These are phyloP conservation scores for Cladorrhinum samala DNA, from an alignment of 495 filamentous ascomycete genomes.

Conservation along the genomic window DNA sequence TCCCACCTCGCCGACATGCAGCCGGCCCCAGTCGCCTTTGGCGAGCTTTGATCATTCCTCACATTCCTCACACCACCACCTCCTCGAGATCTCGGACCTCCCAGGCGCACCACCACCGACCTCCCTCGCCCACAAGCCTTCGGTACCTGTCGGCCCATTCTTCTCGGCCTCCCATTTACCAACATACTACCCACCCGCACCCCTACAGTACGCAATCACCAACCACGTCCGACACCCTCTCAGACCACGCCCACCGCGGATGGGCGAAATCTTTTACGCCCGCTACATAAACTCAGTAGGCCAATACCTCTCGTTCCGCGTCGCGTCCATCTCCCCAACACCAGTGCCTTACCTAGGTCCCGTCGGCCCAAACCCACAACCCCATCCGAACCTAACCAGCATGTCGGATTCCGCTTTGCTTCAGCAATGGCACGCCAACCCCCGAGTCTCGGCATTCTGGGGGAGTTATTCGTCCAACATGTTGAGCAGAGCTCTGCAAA, in stretches of 20 bases:
- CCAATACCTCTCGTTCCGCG: conserved; percentile 84
- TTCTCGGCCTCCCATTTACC: conserved; percentile 74
- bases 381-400: conserved; percentile 22
- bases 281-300: conserved; percentile 75
- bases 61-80: conserved; percentile 31
- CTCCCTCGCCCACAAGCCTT: conserved; percentile 29
- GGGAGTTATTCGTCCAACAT: conserved; percentile 64
- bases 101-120: conserved; percentile 25
- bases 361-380: conserved; percentile 32
- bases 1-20: conserved; percentile 47
- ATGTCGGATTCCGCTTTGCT: conserved; percentile 67
- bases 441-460: conserved; percentile 80
- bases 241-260: conserved; percentile 79
- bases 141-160: conserved; percentile 57
- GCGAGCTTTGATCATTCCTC: no score
- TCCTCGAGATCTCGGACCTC: conserved; percentile 23
- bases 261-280: conserved; percentile 83
- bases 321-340: conserved; percentile 55
- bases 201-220: conserved; percentile 74
- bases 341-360: conserved; percentile 52
- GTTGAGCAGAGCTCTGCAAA: conserved; percentile 55
- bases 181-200: conserved; percentile 82
- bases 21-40: conserved; percentile 57
- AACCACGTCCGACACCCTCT: conserved; percentile 78
- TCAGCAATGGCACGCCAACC: conserved; percentile 84